Conservation (phyloP, 768 basidiomycete genomes). For the Lactarius hatsudake region DNA sequence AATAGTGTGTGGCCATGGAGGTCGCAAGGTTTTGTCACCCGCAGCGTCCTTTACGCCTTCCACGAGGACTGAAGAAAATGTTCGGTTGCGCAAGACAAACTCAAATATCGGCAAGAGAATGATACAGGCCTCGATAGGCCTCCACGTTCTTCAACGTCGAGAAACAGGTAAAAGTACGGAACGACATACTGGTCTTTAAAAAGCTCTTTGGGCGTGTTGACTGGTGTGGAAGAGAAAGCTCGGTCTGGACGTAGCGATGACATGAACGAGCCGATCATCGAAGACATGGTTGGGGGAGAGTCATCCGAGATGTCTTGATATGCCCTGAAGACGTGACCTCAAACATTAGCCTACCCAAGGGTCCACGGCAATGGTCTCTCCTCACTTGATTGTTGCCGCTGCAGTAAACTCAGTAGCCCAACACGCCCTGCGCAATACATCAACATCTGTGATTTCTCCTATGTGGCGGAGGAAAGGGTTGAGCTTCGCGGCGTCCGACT, state of each 20-base stretch:
- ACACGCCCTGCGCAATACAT: conserved; percentile 54
- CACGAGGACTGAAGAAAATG: conserved; percentile 49
- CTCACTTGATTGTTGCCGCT: conserved; percentile 51
- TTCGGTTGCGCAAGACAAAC: conserved; percentile 49
- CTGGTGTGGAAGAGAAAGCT: conserved; percentile 45
- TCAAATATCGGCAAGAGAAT: conserved; percentile 61
- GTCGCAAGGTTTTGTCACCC: conserved; percentile 30
- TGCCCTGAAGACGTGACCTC: conserved; percentile 37
- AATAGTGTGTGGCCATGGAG: conserved; percentile 46
- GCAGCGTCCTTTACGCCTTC: conserved; percentile 35
- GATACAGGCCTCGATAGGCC: conserved; percentile 61
- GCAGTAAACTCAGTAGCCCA: conserved; percentile 55
- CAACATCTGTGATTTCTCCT: conserved; percentile 44
- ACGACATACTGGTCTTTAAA: conserved; percentile 54
- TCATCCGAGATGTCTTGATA: conserved; percentile 59
- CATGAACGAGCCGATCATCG: conserved; percentile 52
- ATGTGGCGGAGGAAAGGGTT: conserved; percentile 64
- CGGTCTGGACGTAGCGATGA: conserved; percentile 53
- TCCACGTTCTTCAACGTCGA: conserved; percentile 29
- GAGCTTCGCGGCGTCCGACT: conserved; percentile 64
- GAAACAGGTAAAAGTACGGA: not conserved
- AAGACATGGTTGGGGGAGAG: conserved; percentile 46
- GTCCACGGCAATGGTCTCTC: not conserved
- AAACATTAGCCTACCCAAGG: not conserved
- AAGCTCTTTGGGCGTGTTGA: conserved; percentile 49